Evolutionary conservation across 2,329 filamentous ascomycete genomes (phyloP), one percentile per base, ranked within the genome.

Genomic region (Thielaviopsis populi): DNA sequence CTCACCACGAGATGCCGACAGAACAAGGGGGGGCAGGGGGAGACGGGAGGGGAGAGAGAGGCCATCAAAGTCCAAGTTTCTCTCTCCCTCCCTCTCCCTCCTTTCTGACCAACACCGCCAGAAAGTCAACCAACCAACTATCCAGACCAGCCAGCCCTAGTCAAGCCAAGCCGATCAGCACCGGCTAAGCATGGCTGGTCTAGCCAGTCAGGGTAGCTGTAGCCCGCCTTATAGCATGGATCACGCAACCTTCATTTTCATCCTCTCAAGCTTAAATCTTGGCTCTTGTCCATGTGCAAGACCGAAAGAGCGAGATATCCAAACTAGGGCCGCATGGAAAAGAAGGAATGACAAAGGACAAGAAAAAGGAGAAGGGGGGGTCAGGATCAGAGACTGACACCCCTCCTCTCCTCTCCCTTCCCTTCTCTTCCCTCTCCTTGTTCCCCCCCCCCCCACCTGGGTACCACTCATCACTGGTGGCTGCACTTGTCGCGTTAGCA

Each of bases 1-100:
- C 50, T 56, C 50, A 56, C 50, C 50, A 56, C 50, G 50, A 56
- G 50, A 56, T 56, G 15, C 50, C 50, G 50, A 56, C 50, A 17
- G 13, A n/a, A 37, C 50, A 56, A 56, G 50, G 50, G 24, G 24
- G 50, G 27, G 13, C 3, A 19, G 15, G 43, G 43, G n/a, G 7
- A 17, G 7, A n/a, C 3, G 3, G 10, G 2, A 24, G 3, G 10
- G 24, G 11, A 24, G 15, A 24, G 46, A 50, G 19, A 37, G 33
- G 7, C 3, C 30, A 33, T 33, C 7, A 7, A 33, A 7, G n/a
- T 33, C 3, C 30, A 33, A 33, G 30, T 7, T 33, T 33, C 30
- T 33, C 30, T 33, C 30, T 33, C 30, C 7, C 30, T 33, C 3
- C 10, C 33, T 37, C 33, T 37, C 33, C 33, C 33, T 37, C 8